Conservation (phyloP, 2,329 filamentous ascomycete genomes). For the Paecilomyces dactylethromorphus region DNA sequence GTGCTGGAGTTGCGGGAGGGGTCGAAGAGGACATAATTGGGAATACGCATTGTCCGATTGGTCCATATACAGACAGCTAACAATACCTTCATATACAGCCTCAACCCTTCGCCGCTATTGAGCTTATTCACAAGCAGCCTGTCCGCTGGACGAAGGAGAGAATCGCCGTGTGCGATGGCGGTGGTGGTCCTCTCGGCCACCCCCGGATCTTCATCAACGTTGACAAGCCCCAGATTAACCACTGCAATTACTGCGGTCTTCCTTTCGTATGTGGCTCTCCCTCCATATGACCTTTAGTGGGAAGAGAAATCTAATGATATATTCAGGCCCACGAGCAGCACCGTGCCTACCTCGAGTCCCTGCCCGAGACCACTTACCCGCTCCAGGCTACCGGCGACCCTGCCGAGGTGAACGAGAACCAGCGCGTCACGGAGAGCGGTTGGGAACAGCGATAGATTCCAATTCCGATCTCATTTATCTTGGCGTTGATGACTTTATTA, state of each 20-base stretch:
- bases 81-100: constrained; percentile 54
- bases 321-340: constrained; percentile 82
- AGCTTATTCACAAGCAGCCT: constrained; percentile 91
- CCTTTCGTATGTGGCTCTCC: constrained; percentile 70
- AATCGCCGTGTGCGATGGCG: constrained; percentile 82
- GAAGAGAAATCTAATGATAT: constrained; percentile 2
- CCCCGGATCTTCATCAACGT: constrained; percentile 95
- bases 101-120: constrained; percentile 81
- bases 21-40: constrained; percentile 1
- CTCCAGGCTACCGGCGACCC: constrained; percentile 56
- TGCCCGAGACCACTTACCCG: constrained; percentile 75
- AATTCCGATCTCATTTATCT: constrained; percentile 3
- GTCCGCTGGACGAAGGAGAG: constrained; percentile 84
- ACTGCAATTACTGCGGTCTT: constrained; percentile 87
- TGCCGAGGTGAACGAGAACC: constrained; percentile 53
- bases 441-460: constrained; percentile 52
- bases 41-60: constrained; percentile 4
- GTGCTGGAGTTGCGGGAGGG: not conserved
- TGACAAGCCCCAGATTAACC: constrained; percentile 89
- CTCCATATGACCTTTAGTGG: not conserved
- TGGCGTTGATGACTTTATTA: constrained; percentile 26
- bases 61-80: constrained; percentile 18
- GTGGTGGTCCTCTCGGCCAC: constrained; percentile 83
- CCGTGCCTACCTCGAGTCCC: constrained; percentile 73
- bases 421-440: constrained; percentile 53